Conservation (phyloP, 192 early-diverging fungal genomes). For the Umbelopsis vinacea region DNA sequence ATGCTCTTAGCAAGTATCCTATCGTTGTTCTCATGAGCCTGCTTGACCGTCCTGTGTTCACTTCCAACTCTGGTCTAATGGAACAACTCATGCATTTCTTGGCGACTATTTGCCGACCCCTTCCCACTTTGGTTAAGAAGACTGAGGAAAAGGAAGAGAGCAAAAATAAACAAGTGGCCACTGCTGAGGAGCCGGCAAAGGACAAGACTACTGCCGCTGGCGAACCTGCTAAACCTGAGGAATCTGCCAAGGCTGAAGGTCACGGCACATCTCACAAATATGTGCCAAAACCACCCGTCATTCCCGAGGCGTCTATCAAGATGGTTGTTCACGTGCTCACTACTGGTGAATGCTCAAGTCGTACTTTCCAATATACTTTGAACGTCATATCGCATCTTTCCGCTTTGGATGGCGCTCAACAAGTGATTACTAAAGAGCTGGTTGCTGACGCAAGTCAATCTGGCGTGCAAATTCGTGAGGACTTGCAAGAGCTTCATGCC, state of each 20-base stretch:
- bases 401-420: constrained; percentile 64
- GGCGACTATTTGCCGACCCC: constrained; percentile 76
- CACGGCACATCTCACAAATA: constrained; percentile 38
- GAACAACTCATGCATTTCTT: constrained; percentile 90
- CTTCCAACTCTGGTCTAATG: constrained; percentile 78
- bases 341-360: constrained; percentile 86
- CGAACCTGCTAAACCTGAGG: not conserved
- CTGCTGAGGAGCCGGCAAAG: constrained; percentile 5
- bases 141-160: constrained; percentile 49
- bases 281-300: constrained; percentile 71
- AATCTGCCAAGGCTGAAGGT: constrained; percentile 28
- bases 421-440: constrained; percentile 84
- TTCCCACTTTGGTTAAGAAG: constrained; percentile 66
- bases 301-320: constrained; percentile 83
- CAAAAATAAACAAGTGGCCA: constrained; percentile 25
- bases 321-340: constrained; percentile 90
- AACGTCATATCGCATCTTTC: constrained; percentile 89
- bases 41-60: constrained; percentile 82
- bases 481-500: constrained; percentile 68
- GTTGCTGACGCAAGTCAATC: constrained; percentile 69
- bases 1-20: constrained; percentile 62
- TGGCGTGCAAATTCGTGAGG: constrained; percentile 65
- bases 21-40: constrained; percentile 83
- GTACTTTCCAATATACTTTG: constrained; percentile 93
- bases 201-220: constrained; percentile 4